Percentiles rank a stretch among this genome's conserved stretches.
Conservation (phyloP, 2,329 filamentous ascomycete species). For the Westerdykella aurantiaca region DNA sequence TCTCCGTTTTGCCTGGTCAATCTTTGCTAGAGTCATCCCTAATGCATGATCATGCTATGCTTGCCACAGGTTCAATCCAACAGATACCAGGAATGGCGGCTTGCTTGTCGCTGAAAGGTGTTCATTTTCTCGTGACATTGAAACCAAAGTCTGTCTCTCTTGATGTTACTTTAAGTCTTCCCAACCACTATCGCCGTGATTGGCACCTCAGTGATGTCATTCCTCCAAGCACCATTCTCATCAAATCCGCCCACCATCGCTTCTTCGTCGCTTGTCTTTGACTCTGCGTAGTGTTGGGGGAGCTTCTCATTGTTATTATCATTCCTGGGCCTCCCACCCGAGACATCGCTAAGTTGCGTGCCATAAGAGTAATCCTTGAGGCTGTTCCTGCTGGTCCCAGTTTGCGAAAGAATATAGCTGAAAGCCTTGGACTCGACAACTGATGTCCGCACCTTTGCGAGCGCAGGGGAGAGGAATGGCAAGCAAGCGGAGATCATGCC, state of each 20-base stretch:
- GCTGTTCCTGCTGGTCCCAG: not conserved
- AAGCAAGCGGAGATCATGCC: conserved; percentile 3
- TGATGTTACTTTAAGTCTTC: no score
- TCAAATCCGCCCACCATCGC: not conserved
- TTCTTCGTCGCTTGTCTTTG: not conserved
- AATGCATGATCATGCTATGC: no score
- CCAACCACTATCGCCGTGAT: no score
- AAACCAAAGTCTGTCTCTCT: no score
- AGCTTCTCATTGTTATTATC: not conserved
- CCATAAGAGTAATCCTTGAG: not conserved
- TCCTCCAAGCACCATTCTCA: not conserved
- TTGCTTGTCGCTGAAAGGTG: no score
- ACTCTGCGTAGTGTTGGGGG: not conserved
- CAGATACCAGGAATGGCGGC: no score
- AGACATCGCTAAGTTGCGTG: not conserved
- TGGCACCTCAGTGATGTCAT: no score
- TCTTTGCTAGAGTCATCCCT: no score
- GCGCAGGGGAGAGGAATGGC: not conserved
- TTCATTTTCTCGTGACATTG: no score
- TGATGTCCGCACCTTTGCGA: not conserved
- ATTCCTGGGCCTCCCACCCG: not conserved
- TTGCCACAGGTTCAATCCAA: no score
- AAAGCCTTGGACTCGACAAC: not conserved
- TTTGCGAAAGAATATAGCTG: not conserved
- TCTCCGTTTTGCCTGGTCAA: no score